phyloP scores from a whole-genome alignment of 768 basidiomycete genomes.

The Boletus rubescentipes region DNA sequence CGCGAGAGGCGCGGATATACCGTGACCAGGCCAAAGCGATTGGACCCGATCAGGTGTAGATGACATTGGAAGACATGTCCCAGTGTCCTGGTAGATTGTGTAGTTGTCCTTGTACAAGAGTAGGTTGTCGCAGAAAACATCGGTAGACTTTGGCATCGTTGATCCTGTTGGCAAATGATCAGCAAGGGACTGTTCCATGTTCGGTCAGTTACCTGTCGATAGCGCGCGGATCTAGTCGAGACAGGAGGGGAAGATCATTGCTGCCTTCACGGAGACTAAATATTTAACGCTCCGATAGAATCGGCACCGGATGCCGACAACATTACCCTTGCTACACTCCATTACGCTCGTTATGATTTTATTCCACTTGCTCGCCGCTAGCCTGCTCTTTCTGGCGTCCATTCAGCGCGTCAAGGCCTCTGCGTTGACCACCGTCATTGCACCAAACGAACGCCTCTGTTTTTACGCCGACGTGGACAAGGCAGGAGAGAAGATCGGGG shows the following conservation, averaged over 20 bases:
- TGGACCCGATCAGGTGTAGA: conserved; percentile 17
- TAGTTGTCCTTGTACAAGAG: conserved; percentile 4
- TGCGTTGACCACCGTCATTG: conserved; percentile 77
- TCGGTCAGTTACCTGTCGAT: conserved; percentile 19
- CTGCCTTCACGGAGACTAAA: conserved; percentile 15
- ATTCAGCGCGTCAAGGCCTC: conserved; percentile 46
- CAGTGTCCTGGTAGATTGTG: conserved; percentile 6
- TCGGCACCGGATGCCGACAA: conserved; percentile 26
- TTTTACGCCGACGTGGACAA: conserved; percentile 98
- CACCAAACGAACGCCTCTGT: conserved; percentile 80
- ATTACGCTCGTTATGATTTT: conserved; percentile 21
- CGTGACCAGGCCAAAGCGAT: background rate
- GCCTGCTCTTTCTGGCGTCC: conserved; percentile 30
- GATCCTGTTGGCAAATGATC: background rate
- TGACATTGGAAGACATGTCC: background rate
- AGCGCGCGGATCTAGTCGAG: conserved; percentile 2
- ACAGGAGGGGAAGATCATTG: background rate
- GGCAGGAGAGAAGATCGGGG: conserved; percentile 87
- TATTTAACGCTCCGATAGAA: conserved; percentile 12
- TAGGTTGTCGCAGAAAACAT: conserved; percentile 6
- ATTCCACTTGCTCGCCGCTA: conserved; percentile 18
- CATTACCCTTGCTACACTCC: background rate
- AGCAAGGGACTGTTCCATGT: background rate
- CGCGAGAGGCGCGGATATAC: background rate
- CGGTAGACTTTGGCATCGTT: background rate